Conservation (phyloP, 768 basidiomycete genomes). For the Trametes gibbosa region DNA sequence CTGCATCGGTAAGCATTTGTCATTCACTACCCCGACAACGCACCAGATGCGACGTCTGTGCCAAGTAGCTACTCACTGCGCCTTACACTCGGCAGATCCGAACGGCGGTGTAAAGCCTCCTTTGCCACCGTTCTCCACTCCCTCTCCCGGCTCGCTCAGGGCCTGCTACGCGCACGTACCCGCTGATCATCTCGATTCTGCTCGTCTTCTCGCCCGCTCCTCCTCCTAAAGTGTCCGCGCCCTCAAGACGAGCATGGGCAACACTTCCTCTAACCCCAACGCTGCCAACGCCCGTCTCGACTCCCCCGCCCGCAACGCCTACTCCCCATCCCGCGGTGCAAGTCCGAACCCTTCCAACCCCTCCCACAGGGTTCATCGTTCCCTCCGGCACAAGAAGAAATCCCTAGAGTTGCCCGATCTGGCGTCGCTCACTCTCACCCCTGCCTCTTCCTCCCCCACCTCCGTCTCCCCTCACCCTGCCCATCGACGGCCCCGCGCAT, state of each 20-base stretch:
- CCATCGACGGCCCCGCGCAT: constrained; percentile 40
- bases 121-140: neutral
- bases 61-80: constrained; percentile 1
- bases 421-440: constrained; percentile 47
- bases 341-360: constrained; percentile 22
- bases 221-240: constrained; percentile 13
- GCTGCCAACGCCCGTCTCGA: constrained; percentile 14
- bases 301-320: constrained; percentile 22
- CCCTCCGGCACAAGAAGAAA: constrained; percentile 65
- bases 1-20: neutral
- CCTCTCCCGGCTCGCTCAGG: neutral
- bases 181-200: constrained; percentile 20
- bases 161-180: neutral
- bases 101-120: constrained; percentile 7
- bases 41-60: neutral
- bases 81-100: neutral
- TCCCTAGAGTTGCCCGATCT: constrained; percentile 79
- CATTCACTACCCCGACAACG: neutral
- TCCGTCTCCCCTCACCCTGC: constrained; percentile 43
- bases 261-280: constrained; percentile 23
- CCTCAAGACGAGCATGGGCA: constrained; percentile 23
- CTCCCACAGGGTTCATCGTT: constrained; percentile 45
- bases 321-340: constrained; percentile 26
- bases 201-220: constrained; percentile 6
- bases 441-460: constrained; percentile 37